These are phyloP conservation scores for Croton laevigatus DNA, from an alignment of 441 rosid species.

Conservation along the genomic window DNA sequence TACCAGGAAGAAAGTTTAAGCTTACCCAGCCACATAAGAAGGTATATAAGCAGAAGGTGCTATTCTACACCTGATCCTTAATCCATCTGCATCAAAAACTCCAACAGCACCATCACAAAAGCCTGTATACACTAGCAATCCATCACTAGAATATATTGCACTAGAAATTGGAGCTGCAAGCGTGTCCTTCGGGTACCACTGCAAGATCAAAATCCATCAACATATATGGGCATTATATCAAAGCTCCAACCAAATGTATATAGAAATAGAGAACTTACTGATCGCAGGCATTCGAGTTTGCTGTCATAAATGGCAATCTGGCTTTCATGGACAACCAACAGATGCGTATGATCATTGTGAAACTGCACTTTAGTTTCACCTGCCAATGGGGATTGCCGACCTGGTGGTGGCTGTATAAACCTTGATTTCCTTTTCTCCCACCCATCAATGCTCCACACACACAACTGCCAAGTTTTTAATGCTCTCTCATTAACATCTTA, in stretches of 20 bases:
- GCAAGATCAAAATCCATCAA: conserved; percentile 19
- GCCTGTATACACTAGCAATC: conserved; percentile 43
- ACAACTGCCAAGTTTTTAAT: conserved; percentile 35
- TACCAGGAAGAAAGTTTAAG: background rate
- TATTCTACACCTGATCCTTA: conserved; percentile 51
- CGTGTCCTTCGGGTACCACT: conserved; percentile 57
- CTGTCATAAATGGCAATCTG: conserved; percentile 62
- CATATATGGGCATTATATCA: background rate
- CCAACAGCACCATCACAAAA: conserved; percentile 62
- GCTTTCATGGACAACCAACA: conserved; percentile 67
- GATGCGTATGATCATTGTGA: conserved; percentile 64
- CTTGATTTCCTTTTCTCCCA: conserved; percentile 78
- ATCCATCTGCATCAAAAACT: conserved; percentile 50
- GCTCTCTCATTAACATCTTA: background rate
- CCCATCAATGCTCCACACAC: conserved; percentile 62
- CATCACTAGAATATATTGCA: conserved; percentile 55
- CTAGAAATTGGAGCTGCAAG: conserved; percentile 49
- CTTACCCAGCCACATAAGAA: conserved; percentile 35
- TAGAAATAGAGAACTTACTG: conserved; percentile 42
- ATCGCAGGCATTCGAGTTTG: conserved; percentile 63
- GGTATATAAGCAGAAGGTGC: conserved; percentile 54
- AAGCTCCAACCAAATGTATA: no score
- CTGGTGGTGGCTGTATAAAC: conserved; percentile 53
- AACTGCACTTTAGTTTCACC: conserved; percentile 81
- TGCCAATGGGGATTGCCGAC: conserved; percentile 43